Percentiles rank a stretch among this genome's conserved stretches.
Conservation (phyloP, 2,329 filamentous ascomycete species). For the Aspergillus amoenus region DNA sequence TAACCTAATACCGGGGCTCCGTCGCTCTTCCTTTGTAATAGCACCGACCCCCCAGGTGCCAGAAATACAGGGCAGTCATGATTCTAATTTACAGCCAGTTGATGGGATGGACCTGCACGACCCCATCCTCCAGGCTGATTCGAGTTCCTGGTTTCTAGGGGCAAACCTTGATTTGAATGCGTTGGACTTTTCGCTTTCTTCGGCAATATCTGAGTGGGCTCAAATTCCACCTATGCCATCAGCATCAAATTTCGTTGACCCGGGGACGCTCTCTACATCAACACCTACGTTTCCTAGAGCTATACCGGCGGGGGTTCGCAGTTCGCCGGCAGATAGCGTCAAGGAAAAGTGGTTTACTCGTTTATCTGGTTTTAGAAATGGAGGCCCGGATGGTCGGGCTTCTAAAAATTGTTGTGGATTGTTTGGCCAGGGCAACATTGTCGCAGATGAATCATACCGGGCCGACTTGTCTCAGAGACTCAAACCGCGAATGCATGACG, state of each 20-base stretch:
- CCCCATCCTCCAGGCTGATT: conserved; percentile 4
- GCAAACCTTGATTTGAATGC: conserved; percentile 19
- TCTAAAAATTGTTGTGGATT: no score
- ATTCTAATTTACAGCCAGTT: neutral
- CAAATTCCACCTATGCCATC: no score
- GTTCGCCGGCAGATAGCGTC: no score
- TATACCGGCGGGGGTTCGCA: no score
- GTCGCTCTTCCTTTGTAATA: neutral
- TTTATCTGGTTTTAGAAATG: no score
- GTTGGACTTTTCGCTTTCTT: neutral
- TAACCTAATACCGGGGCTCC: neutral
- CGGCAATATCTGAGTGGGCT: no score
- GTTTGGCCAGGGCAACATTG: neutral
- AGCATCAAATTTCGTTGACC: no score
- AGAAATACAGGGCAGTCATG: neutral
- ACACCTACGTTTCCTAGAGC: no score
- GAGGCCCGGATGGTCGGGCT: no score
- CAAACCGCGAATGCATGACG: conserved; percentile 18
- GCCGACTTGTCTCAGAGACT: neutral
- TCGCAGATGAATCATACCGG: conserved; percentile 3
- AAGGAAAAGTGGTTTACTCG: no score
- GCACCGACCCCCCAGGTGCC: neutral
- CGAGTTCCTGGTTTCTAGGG: conserved; percentile 18
- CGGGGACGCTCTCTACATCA: no score
- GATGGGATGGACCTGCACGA: conserved; percentile 7